Conservation (phyloP, 2,329 filamentous ascomycete species). For the Paecilomyces formosus region DNA sequence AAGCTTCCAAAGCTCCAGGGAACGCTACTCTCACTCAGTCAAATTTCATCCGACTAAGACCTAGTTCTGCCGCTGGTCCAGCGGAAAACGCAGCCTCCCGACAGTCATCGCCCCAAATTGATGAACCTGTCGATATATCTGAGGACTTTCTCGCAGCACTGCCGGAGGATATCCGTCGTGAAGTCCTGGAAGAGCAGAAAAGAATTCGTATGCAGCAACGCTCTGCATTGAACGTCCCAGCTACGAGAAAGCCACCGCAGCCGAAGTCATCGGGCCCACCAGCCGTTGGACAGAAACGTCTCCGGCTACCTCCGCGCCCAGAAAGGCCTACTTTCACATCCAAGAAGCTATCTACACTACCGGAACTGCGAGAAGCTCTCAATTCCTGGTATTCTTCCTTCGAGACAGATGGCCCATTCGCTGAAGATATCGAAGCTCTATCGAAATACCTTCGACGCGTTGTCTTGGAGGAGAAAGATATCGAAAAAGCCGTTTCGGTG, state of each 20-base stretch:
- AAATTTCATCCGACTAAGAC: conserved; percentile 53
- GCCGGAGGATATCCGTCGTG: conserved; percentile 69
- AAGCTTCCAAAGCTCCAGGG: conserved; percentile 46
- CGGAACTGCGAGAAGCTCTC: conserved; percentile 67
- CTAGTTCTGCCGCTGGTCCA: conserved; percentile 9
- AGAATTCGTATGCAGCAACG: conserved; percentile 53
- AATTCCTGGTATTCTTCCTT: conserved; percentile 71
- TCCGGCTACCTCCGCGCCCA: conserved; percentile 41
- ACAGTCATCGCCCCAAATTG: conserved; percentile 19
- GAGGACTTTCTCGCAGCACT: conserved; percentile 72
- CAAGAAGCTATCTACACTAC: conserved; percentile 44
- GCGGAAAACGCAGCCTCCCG: conserved; percentile 8
- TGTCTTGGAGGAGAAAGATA: conserved; percentile 66
- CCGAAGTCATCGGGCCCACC: conserved; percentile 10
- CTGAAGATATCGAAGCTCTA: conserved; percentile 68
- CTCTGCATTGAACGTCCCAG: conserved; percentile 41
- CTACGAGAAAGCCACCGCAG: conserved; percentile 14
- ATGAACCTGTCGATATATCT: conserved; percentile 43
- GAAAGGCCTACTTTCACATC: conserved; percentile 56
- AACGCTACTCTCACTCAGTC: conserved; percentile 63
- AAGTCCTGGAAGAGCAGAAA: conserved; percentile 69
- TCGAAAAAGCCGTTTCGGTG: conserved; percentile 64
- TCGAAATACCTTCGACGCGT: conserved; percentile 66
- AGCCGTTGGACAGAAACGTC: conserved; percentile 14
- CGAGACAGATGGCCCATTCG: conserved; percentile 65